Base-by-base conservation (phyloP, 2,329 filamentous ascomycete species). In the Xylariaceae sp. region DNA sequence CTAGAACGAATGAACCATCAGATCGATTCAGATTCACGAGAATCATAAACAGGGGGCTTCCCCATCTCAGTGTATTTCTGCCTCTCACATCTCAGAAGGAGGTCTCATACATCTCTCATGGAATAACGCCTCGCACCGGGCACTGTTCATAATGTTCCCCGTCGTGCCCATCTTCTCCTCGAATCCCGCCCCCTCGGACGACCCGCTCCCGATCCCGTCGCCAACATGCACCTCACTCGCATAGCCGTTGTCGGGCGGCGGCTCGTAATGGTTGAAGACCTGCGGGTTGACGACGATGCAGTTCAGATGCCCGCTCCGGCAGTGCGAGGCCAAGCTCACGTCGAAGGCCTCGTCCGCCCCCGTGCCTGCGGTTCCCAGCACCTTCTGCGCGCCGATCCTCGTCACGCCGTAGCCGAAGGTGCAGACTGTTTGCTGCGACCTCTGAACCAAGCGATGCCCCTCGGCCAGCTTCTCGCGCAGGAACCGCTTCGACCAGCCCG, bases 201-300 rank as follows among this genome's bases (percentile, higher is more conserved):
- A 57, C 4, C 57, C 47, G 17, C 53, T 44, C 9, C 62, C 59
- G 34, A 56, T 52, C 4, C 62, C 64, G 34, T 67, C 61, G 2
- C 64, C 65, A 18, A 62, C 58, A 18, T 63, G 57, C 30, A 66
- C 64, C n/a, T 39, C 51, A 18, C 64, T 67, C 10, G 59, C 18
- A 51, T 67, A 66, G 3, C 65, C 71, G 13, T 64, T 57, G 6
- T 65, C 61, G 11, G 59, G 61, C 10, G 49, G 49, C 15, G 49
- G 49, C 49, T 51, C 49, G 49, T 51, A 51, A 23, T 51, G 37
- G 37, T 41, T 41, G 37, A 41, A 41, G 4, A 41, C 37, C 37
- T 41, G 23, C 13, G 73, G 74, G 53, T 73, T 70, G 30, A 76
- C 71, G 2, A 71, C 68, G n/a, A 76, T 63, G 53, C 73, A 76